These are phyloP conservation scores for Emericellopsis cladophorae DNA, from an alignment of 2,329 filamentous ascomycete genomes.

Conservation along the genomic window DNA sequence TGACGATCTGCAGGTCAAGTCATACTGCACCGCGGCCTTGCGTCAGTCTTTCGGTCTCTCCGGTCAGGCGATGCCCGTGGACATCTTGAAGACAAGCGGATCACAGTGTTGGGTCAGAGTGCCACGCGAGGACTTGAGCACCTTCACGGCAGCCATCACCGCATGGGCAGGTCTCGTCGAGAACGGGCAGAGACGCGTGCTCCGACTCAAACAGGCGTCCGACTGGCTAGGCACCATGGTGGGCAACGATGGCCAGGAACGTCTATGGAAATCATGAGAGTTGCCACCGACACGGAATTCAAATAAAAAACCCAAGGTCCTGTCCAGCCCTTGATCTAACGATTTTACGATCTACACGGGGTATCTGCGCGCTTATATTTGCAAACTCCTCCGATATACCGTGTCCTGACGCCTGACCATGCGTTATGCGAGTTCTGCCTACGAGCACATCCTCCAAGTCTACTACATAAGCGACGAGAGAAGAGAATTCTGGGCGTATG, in stretches of 20 bases:
- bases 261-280: constrained; percentile 31
- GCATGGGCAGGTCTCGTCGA: constrained; percentile 44
- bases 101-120: constrained; percentile 51
- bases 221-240: constrained; percentile 52
- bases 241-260: constrained; percentile 29
- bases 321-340: too few species aligned
- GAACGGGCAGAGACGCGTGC: constrained; percentile 29
- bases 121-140: constrained; percentile 44
- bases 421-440: not conserved
- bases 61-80: constrained; percentile 54
- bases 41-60: constrained; percentile 57
- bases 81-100: constrained; percentile 51
- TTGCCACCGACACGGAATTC: not conserved
- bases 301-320: too few species aligned
- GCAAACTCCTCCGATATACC: constrained; percentile 2
- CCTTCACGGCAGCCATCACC: constrained; percentile 51
- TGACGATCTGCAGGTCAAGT: constrained; percentile 49
- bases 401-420: constrained; percentile 2
- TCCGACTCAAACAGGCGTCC: constrained; percentile 44
- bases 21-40: constrained; percentile 51
- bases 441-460: not conserved
- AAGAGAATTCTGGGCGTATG: constrained; percentile 75
- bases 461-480: constrained; percentile 61
- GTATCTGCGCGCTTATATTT: not conserved
- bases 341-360: not conserved